A percentile compares a stretch with the other conserved stretches of the same genome.
These are phyloP conservation scores for Croton setiger DNA, from an alignment of 441 rosid species.

Conservation along the genomic window DNA sequence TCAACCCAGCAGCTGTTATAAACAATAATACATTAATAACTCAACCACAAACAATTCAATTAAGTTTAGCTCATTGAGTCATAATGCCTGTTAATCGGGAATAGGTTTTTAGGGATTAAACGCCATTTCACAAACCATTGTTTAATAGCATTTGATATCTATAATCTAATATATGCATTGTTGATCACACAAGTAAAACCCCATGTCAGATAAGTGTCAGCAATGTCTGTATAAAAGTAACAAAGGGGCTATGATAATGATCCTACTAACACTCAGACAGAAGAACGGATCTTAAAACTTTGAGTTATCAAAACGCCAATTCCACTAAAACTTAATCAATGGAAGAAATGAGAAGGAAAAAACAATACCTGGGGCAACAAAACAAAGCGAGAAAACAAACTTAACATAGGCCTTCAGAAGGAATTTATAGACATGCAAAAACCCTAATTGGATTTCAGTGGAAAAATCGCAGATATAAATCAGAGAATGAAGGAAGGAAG, in stretches of 20 bases:
- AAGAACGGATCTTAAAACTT: too few relatives aligned
- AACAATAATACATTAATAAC: neutral
- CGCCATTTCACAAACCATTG: too few relatives aligned
- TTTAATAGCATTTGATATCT: too few relatives aligned
- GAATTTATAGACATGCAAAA: neutral
- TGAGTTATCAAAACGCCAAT: too few relatives aligned
- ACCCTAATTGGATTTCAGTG: neutral
- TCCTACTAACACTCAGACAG: too few relatives aligned
- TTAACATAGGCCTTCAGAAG: neutral
- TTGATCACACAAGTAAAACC: too few relatives aligned
- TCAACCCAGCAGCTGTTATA: neutral
- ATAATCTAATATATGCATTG: too few relatives aligned
- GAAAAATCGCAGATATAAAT: neutral
- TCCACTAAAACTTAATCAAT: neutral
- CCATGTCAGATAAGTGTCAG: too few relatives aligned
- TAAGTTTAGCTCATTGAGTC: neutral
- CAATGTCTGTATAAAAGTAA: too few relatives aligned
- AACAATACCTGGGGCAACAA: neutral
- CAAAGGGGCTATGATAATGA: too few relatives aligned
- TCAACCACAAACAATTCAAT: neutral
- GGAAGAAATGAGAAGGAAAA: neutral
- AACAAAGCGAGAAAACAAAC: neutral
- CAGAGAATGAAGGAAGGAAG: neutral
- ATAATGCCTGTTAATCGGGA: neutral
- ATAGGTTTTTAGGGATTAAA: too few relatives aligned